Base-by-base conservation (phyloP, 2,329 filamentous ascomycete genomes). In the Aspergillus eucalypticola region DNA sequence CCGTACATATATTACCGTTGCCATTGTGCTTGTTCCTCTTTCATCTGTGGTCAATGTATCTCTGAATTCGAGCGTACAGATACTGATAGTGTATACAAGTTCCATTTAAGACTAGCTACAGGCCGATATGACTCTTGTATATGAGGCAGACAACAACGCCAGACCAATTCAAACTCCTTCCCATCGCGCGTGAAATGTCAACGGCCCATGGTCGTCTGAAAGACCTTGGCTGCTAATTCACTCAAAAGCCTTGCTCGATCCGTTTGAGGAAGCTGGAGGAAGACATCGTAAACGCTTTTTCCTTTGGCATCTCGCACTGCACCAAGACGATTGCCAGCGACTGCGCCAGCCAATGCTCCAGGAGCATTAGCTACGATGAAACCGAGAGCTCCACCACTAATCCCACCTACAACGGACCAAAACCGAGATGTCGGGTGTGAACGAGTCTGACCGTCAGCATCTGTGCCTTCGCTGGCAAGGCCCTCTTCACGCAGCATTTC, bases 291-390 rank as follows among this genome's bases (percentile, higher is more conserved):
- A 5, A 99, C 95, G 72, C 91, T 96, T 87, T 97, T 98, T 21
- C 93, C 93, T 78, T 88, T 92, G 32, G 90, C 87, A 78, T 99
- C 95, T 59, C 95, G 83, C 19, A 99, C 86, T 6, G 91, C 91
- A 0, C 95, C 95, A n/a, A 98, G 78, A 54, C 93, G 81, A 78
- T 97, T 98, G 10, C 95, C 95, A 0, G 93, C 94, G 2, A 97
- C 93, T 2, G 91, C 92, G 2, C 95, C 95, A 0, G 94, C 94
- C 39, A 98, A 76, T 70, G 94, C 84, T 0, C 95, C 95, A 0
- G 94, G 91, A 52, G 97, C 86, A 73, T 98, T 98, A 27, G 89
- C 95, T 25, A 98, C 85, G 67, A 99, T 99, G 76, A 98, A 98
- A 0, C 95, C 95, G 75, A 99, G 84, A 2, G 92, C 91, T 11